Conservation (phyloP, 164 flowering plant species). For the Houttuynia cordata region DNA sequence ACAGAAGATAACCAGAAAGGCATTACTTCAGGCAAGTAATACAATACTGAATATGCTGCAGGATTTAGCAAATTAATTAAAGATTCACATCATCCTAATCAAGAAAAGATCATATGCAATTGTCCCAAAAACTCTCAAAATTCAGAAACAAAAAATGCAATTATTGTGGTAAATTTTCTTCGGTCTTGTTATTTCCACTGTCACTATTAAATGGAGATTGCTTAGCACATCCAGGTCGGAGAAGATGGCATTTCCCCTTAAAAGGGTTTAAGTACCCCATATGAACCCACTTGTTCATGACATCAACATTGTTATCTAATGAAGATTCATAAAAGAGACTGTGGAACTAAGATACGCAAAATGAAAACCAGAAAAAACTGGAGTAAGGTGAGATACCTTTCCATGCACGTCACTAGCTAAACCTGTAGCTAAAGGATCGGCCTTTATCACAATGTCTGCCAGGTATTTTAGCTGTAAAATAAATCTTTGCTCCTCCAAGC, state of each 20-base stretch:
- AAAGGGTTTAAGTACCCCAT: not conserved
- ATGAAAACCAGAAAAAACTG: not conserved
- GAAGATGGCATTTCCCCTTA: not conserved
- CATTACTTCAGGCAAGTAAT: not conserved
- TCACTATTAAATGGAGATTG: not conserved
- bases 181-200: not conserved
- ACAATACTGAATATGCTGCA: not conserved
- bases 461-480: constrained; percentile 55
- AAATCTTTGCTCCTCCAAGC: constrained; percentile 25
- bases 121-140: not conserved
- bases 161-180: not conserved
- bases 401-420: constrained; percentile 90
- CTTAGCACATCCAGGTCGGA: not conserved
- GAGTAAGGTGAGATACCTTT: constrained; percentile 40
- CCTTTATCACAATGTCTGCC: constrained; percentile 58
- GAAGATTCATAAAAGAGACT: not conserved
- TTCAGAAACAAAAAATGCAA: not conserved
- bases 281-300: not conserved
- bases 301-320: not conserved
- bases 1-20: not conserved
- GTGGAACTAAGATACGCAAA: not conserved
- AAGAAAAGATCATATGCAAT: not conserved
- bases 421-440: constrained; percentile 74
- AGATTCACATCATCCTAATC: not conserved
- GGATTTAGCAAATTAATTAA: not conserved